These are phyloP conservation scores for Candida ipomoeae DNA, from an alignment of 805 yeast species.

Conservation along the genomic window DNA sequence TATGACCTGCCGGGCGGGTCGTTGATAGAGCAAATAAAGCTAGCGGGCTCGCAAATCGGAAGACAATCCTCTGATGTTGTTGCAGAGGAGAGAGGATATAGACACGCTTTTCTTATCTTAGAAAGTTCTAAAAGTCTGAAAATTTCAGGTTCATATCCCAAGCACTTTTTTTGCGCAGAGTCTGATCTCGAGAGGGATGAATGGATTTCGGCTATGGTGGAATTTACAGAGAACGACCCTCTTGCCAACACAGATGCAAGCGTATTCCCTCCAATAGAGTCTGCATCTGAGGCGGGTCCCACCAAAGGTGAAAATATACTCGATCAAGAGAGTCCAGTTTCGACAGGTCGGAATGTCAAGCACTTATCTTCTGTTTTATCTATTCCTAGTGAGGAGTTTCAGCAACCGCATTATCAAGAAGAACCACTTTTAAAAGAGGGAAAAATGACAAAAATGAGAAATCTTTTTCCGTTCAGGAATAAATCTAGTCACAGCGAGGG, in stretches of 20 bases:
- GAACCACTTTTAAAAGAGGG: conserved; percentile 27
- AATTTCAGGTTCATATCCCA: conserved; percentile 36
- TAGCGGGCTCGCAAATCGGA: conserved; percentile 54
- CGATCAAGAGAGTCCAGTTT: not conserved
- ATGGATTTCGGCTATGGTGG: conserved; percentile 54
- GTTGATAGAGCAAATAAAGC: conserved; percentile 47
- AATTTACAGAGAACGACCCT: conserved; percentile 25
- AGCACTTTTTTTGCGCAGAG: conserved; percentile 74
- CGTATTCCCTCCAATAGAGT: not conserved
- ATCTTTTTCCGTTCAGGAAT: conserved; percentile 53
- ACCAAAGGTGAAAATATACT: not conserved
- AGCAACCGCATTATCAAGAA: conserved; percentile 7
- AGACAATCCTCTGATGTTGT: conserved; percentile 42
- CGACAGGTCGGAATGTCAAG: conserved; percentile 1
- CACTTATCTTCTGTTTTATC: conserved; percentile 1
- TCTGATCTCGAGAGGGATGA: conserved; percentile 68
- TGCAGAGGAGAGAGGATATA: conserved; percentile 45
- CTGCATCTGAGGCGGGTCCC: not conserved
- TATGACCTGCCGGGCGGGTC: conserved; percentile 56
- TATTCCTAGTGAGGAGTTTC: conserved; percentile 8
- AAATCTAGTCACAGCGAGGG: conserved; percentile 3
- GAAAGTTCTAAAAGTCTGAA: conserved; percentile 39
- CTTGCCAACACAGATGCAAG: not conserved
- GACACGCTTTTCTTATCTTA: conserved; percentile 58
- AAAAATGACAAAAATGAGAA: conserved; percentile 50